Evolutionary conservation across 2,329 filamentous ascomycete genomes (phyloP).

Genomic region (Drechslerella coelobrocha): DNA sequence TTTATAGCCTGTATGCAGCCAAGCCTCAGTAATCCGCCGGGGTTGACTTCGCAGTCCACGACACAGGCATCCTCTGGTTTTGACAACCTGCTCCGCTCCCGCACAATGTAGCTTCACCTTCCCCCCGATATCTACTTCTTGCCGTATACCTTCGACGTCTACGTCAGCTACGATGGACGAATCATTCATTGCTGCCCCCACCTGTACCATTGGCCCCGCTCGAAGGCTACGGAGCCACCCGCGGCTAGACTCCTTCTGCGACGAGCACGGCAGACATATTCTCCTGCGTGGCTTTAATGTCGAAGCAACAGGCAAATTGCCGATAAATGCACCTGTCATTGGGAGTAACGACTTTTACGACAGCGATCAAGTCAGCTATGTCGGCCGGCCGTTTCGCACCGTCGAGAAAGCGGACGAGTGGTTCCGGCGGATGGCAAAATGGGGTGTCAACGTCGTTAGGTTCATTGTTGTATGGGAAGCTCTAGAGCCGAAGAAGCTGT

Average conservation of each 20-base stretch:
- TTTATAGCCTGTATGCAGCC: too few species aligned
- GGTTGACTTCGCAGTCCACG: neutral
- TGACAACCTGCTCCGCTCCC: neutral
- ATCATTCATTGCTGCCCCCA: slow-evolving; percentile 36
- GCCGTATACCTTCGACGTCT: slow-evolving; percentile 16
- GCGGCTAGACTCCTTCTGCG: slow-evolving; percentile 56
- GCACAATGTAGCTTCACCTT: slow-evolving; percentile 32
- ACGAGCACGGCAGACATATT: slow-evolving; percentile 58
- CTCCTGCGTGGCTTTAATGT: slow-evolving; percentile 60
- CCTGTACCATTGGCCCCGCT: slow-evolving; percentile 46
- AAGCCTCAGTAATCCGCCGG: neutral
- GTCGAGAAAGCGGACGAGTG: slow-evolving; percentile 59
- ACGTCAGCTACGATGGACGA: slow-evolving; percentile 39
- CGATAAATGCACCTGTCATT: slow-evolving; percentile 59
- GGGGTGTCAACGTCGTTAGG: slow-evolving; percentile 59
- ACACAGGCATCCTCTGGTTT: neutral
- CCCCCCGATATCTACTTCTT: slow-evolving; percentile 21
- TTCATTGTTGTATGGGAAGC: slow-evolving; percentile 61
- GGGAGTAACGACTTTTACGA: slow-evolving; percentile 60
- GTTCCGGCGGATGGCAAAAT: slow-evolving; percentile 58
- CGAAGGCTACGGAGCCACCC: slow-evolving; percentile 45
- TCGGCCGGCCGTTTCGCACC: slow-evolving; percentile 58
- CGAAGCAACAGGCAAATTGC: slow-evolving; percentile 60
- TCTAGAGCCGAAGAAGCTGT: slow-evolving; percentile 56
- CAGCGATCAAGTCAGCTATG: slow-evolving; percentile 59